These are phyloP conservation scores for Paecilomyces fulvus DNA, from an alignment of 2,329 filamentous ascomycete species.

Conservation along the genomic window DNA sequence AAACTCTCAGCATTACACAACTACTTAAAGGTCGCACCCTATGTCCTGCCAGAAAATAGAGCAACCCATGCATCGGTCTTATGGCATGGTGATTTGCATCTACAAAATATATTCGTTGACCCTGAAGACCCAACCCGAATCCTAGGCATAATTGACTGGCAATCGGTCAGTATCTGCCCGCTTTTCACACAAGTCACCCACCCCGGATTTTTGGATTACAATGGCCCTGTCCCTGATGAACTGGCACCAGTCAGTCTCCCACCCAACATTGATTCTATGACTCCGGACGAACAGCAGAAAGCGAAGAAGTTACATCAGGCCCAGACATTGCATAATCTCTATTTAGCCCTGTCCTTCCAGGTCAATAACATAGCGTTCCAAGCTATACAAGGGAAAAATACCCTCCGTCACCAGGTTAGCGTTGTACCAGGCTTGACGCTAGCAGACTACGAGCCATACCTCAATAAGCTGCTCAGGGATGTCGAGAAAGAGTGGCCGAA, in stretches of 20 bases:
- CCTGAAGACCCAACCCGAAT: slow-evolving; percentile 11
- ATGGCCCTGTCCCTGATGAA: slow-evolving; percentile 12
- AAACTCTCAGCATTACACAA: slow-evolving; percentile 10
- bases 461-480: too few species aligned
- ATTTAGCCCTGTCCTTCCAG: too few species aligned
- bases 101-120: slow-evolving; percentile 15
- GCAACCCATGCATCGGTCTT: slow-evolving; percentile 8
- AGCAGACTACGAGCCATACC: too few species aligned
- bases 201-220: slow-evolving; percentile 16
- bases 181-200: slow-evolving; percentile 13
- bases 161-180: slow-evolving; percentile 10
- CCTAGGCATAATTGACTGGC: slow-evolving; percentile 18
- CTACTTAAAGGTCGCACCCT: slow-evolving; percentile 8
- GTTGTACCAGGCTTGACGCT: too few species aligned
- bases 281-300: too few species aligned
- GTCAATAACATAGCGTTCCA: too few species aligned
- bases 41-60: slow-evolving; percentile 9
- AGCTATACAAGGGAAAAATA: too few species aligned
- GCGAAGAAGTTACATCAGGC: too few species aligned
- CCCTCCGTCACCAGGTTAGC: too few species aligned
- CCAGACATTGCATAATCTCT: too few species aligned
- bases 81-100: slow-evolving; percentile 12
- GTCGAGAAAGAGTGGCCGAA: too few species aligned
- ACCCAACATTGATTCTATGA: slow-evolving; percentile 12
- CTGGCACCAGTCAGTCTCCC: slow-evolving; percentile 9